Evolutionary conservation across 805 yeast genomes (phyloP), one percentile per base, ranked within the genome.

Genomic region (Candida vartiovaarae): DNA sequence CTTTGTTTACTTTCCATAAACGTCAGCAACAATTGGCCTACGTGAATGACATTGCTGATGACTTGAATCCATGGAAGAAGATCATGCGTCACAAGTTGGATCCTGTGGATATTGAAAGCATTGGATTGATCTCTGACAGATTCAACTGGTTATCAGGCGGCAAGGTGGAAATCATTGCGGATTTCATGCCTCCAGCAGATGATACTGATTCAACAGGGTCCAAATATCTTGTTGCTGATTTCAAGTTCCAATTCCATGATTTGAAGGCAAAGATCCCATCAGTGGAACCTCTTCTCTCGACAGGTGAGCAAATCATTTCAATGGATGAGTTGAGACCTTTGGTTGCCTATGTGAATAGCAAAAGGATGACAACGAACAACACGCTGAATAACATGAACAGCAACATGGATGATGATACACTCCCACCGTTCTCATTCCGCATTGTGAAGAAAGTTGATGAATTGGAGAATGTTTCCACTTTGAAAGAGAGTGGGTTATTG

Each of bases 81-180:
- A 68, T 74, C 24, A 71, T 78, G 8, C 62, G 81, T 48, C 55
- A 76, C 35, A 62, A 70, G 50, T 44, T 68, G 40, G 71, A 69
- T 39, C 62, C 67, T 2, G 64, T 67, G 7, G 61, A 63, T 33
- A 56, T 69, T 5, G 64, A 62, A n/a, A 63, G 64, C 28, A 41
- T 68, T 24, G 70, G 71, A 0, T 4, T 59, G 56, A 34, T 55
- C 61, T 40, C 45, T 4, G 34, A 40, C 4, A 55, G 58, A 49
- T 78, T 84, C 55, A 81, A 80, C 55, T 85, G 93, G 95, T 61
- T 85, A 9, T 72, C 74, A 26, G 78, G 77, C 38, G 91, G 93
- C 4, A 78, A 78, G 51, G 78, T 81, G 4, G 89, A 84, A 45
- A 64, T 85, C 4, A 66, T 74, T 15, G 84, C 87, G 3, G 93